These are phyloP conservation scores for Suaeda aralocaspica DNA, from an alignment of 148 eudicot species.

Conservation along the genomic window DNA sequence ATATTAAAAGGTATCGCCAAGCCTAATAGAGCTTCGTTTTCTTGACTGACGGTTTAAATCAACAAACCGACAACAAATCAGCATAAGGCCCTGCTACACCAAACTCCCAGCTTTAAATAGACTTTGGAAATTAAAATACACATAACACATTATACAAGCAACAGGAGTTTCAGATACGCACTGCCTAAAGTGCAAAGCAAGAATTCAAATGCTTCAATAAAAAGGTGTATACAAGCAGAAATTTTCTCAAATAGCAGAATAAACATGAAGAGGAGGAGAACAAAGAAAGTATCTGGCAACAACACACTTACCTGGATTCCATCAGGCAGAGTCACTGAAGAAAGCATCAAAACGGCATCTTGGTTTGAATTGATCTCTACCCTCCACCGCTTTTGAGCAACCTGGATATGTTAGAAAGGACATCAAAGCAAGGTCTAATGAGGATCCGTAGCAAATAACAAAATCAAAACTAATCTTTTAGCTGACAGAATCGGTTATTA, in stretches of 20 bases:
- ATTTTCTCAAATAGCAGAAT: too few species aligned
- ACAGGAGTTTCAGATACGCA: background rate
- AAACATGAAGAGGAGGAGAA: background rate
- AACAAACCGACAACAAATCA: background rate
- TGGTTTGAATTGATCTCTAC: conserved; percentile 78
- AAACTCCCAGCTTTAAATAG: background rate
- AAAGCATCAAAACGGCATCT: conserved; percentile 87
- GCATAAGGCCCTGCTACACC: background rate
- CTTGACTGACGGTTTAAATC: too few species aligned
- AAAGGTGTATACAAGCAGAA: background rate
- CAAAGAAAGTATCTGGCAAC: background rate
- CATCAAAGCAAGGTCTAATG: background rate
- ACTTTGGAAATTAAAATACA: background rate
- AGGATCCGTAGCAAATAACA: background rate
- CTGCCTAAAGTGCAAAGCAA: background rate
- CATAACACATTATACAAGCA: background rate
- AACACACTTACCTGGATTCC: conserved; percentile 68
- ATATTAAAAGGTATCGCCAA: too few species aligned
- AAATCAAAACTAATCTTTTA: background rate
- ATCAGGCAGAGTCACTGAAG: conserved; percentile 86
- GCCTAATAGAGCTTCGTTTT: too few species aligned
- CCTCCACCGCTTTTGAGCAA: conserved; percentile 85
- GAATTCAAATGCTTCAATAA: background rate
- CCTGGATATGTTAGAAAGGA: conserved; percentile 31
- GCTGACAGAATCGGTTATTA: background rate